Base-by-base conservation (phyloP, 352 stramenopile species). In the Pythium scleroteichum region DNA sequence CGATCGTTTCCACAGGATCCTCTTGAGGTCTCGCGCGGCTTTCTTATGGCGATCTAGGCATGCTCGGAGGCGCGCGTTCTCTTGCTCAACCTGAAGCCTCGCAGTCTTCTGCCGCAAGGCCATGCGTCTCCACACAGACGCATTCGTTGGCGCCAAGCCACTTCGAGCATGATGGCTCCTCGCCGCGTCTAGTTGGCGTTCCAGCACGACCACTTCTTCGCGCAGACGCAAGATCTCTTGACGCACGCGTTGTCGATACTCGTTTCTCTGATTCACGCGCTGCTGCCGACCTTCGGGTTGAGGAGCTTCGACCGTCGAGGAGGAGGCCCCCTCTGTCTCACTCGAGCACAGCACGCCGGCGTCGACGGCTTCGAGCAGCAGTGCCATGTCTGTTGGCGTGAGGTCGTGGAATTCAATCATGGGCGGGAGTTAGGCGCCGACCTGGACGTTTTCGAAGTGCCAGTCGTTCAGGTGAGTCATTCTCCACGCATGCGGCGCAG, bases 371-470 rank as follows among this genome's bases (percentile, higher is more conserved):
- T 55, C 48, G 17, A 55, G 19, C 3, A 55, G 48, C 32, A 55
- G 48, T 19, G 17, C 48, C 6, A 55, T 22, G n/a, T 55, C 48
- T 19, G 32, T 23, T 22, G 48, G 32, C 48, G 48, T 55, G 26
- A 55, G 32, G 20, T 55, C 48, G 29, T 40, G 27, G 3, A 55
- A 9, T 16, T 44, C 13, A 35, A 32, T 55, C 48, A 55, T 55
- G 17, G 29, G 29, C 5, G 10, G 29, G 29, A n/a, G n/a, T 10
- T 10, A 35, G 5, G 10, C 29, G 10, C 5, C 29, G 29, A 35
- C 5, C 10, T 10, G 29, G 29, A 35, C 29, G 29, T 35, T 35
- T 35, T 35, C 29, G 29, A 35, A 35, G 29, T 35, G 29, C 10
- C 5, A 35, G 10, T 35, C 29, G 10, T 10, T 35, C 29, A 35